Percentiles rank a stretch among this genome's conserved stretches.
Conservation (phyloP, 257 asterid genomes). For the Echites panduratus region DNA sequence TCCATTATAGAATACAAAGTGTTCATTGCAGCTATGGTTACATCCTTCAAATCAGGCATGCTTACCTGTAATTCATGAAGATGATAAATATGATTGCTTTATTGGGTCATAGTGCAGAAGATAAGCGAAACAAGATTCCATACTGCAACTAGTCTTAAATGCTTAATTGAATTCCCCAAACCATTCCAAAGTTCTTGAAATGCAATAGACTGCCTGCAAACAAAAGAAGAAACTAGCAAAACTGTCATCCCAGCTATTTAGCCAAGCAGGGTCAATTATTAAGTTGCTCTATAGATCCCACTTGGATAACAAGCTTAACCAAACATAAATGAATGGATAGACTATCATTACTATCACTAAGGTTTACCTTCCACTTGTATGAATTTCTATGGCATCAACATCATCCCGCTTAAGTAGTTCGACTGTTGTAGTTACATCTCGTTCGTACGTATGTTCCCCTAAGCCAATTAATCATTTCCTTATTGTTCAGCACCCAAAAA, state of each 20-base stretch:
- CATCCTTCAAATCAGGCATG: constrained; percentile 62
- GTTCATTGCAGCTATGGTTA: constrained; percentile 54
- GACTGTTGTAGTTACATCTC: constrained; percentile 68
- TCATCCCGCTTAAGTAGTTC: constrained; percentile 56
- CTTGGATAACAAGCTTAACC: neutral
- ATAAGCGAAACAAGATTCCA: neutral
- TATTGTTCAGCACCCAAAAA: neutral
- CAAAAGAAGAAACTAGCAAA: constrained; percentile 12
- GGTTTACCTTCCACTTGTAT: constrained; percentile 81
- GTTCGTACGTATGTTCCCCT: constrained; percentile 62
- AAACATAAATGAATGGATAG: neutral
- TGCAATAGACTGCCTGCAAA: constrained; percentile 42
- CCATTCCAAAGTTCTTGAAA: constrained; percentile 69
- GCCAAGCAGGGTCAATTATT: constrained; percentile 1
- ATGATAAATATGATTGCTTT: neutral
- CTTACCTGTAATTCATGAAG: constrained; percentile 51
- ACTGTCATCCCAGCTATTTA: too few relatives aligned
- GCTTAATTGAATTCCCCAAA: constrained; percentile 55
- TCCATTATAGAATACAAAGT: constrained; percentile 61
- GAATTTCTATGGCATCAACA: constrained; percentile 86
- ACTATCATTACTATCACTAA: neutral
- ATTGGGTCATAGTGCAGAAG: neutral
- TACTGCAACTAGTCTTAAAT: constrained; percentile 80
- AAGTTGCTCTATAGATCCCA: neutral
- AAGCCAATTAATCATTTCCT: constrained; percentile 14